These are phyloP conservation scores for Mycogone perniciosa DNA, from an alignment of 2,329 filamentous ascomycete genomes.

Conservation along the genomic window DNA sequence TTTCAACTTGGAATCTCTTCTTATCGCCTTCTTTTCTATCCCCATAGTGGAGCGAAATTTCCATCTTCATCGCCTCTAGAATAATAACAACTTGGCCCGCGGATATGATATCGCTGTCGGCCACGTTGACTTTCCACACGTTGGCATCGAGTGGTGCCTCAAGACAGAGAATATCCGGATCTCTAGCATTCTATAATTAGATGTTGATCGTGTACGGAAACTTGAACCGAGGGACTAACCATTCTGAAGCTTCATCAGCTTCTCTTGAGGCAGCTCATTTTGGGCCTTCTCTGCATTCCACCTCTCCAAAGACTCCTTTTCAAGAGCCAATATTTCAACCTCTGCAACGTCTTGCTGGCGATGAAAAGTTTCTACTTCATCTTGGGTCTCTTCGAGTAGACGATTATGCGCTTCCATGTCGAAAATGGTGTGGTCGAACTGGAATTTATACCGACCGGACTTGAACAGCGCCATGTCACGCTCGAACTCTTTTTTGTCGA, in stretches of 20 bases:
- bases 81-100: conserved; percentile 38
- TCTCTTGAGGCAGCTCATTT: not conserved
- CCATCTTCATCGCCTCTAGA: conserved; percentile 53
- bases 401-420: conserved; percentile 4
- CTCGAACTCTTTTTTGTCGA: not conserved
- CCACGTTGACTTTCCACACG: conserved; percentile 46
- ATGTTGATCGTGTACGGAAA: not conserved
- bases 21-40: not conserved
- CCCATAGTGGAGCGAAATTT: conserved; percentile 28
- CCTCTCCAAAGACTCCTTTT: not conserved
- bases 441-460: not conserved
- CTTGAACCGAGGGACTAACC: not conserved
- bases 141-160: conserved; percentile 31
- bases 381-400: not conserved
- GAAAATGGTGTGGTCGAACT: not conserved
- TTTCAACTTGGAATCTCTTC: not conserved
- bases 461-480: not conserved
- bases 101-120: conserved; percentile 35
- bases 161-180: not conserved
- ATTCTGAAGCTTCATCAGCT: not conserved
- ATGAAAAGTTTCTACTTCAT: not conserved
- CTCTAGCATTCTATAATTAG: not conserved
- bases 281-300: not conserved
- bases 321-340: not conserved
- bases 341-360: not conserved